Conservation (phyloP, 2,329 filamentous ascomycete genomes). For the Nothophaeocryptopus gaeumannii region DNA sequence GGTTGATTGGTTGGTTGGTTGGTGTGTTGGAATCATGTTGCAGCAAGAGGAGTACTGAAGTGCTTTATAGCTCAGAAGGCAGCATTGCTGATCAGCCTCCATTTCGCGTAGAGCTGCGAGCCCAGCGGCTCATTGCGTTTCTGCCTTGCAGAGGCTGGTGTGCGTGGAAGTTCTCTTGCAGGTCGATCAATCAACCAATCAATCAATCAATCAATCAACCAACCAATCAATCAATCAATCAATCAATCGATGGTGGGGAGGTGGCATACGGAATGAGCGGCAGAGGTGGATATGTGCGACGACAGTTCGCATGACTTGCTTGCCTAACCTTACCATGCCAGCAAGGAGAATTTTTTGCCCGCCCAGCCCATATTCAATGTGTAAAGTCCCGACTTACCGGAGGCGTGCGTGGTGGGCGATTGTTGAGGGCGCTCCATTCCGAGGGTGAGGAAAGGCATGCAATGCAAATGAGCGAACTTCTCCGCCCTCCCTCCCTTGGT, state of each 20-base stretch:
- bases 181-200: constrained; percentile 13
- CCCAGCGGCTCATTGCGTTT: constrained; percentile 9
- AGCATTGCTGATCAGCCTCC: constrained; percentile 18
- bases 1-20: constrained; percentile 13
- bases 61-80: constrained; percentile 24
- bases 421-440: constrained; percentile 31
- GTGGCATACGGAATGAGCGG: constrained; percentile 27
- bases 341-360: constrained; percentile 12
- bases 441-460: constrained; percentile 26
- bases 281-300: constrained; percentile 26
- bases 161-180: constrained; percentile 16
- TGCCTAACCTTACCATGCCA: constrained; percentile 2
- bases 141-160: constrained; percentile 33
- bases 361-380: constrained; percentile 19
- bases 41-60: constrained; percentile 7
- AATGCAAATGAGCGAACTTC: constrained; percentile 28
- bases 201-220: no score
- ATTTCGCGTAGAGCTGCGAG: constrained; percentile 2
- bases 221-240: no score
- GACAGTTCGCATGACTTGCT: constrained; percentile 14
- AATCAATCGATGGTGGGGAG: constrained; percentile 15
- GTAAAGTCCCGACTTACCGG: constrained; percentile 7
- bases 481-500: constrained; percentile 29
- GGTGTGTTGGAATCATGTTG: constrained; percentile 17
- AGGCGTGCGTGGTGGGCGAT: constrained; percentile 8